A percentile compares a stretch with the other conserved stretches of the same genome.
These are phyloP conservation scores for Dipodascus albidus DNA, from an alignment of 805 yeast species.

Conservation along the genomic window DNA sequence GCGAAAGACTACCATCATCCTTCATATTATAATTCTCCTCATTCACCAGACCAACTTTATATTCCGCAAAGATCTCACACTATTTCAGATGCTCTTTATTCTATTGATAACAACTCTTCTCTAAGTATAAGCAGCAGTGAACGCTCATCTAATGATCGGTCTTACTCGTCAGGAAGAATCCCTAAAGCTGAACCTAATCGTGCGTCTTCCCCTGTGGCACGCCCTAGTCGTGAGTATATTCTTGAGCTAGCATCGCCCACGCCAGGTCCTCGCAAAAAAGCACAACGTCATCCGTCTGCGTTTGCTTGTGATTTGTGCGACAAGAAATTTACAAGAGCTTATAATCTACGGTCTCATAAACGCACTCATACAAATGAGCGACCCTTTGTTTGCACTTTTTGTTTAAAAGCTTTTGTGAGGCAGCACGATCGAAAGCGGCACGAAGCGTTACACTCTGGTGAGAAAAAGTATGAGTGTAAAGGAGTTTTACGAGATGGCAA, in stretches of 20 bases:
- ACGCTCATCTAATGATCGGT: neutral
- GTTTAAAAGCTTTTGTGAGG: conserved; percentile 62
- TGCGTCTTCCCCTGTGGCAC: too few relatives aligned
- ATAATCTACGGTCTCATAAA: conserved; percentile 81
- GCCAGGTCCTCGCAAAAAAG: conserved; percentile 36
- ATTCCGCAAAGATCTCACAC: neutral
- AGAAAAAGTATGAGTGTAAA: conserved; percentile 55
- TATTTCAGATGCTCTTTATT: neutral
- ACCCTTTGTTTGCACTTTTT: conserved; percentile 54
- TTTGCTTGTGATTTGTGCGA: conserved; percentile 75
- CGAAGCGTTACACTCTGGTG: conserved; percentile 64
- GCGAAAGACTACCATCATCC: neutral
- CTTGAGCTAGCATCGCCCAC: conserved; percentile 54
- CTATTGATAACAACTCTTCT: neutral
- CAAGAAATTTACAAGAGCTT: conserved; percentile 82
- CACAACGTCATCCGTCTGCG: conserved; percentile 61
- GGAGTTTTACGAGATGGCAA: conserved; percentile 46
- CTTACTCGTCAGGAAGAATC: neutral
- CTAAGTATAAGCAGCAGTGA: neutral
- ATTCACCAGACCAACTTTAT: neutral
- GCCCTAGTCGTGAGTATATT: conserved; percentile 39
- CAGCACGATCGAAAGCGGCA: conserved; percentile 70
- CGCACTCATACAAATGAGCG: conserved; percentile 74
- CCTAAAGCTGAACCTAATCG: too few relatives aligned
- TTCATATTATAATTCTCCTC: neutral